These are phyloP conservation scores for Boletellus sp. DNA, from an alignment of 768 basidiomycete species.

Conservation along the genomic window DNA sequence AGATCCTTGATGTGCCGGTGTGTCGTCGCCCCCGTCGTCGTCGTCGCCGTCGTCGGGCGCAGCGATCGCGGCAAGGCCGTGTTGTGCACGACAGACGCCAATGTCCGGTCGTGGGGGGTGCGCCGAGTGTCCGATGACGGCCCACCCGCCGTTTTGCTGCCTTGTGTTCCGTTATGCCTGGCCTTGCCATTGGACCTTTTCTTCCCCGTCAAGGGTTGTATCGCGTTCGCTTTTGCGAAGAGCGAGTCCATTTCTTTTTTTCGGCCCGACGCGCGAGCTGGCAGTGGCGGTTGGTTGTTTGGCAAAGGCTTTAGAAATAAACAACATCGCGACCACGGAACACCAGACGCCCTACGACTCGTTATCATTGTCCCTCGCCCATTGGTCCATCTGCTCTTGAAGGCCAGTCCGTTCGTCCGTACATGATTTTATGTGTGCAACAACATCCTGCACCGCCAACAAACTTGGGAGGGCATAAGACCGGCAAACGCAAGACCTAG, in stretches of 20 bases:
- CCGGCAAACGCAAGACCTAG: neutral
- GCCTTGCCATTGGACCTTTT: slow-evolving; percentile 35
- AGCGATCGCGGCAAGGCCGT: slow-evolving; percentile 71
- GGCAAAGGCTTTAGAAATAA: neutral
- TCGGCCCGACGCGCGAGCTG: neutral
- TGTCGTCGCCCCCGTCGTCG: slow-evolving; percentile 43
- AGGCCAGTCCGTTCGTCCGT: too few species aligned
- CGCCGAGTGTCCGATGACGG: slow-evolving; percentile 17
- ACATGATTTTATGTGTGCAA: neutral
- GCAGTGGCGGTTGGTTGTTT: neutral
- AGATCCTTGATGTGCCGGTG: slow-evolving; percentile 58
- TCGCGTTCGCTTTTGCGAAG: slow-evolving; percentile 63
- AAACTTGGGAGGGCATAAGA: neutral
- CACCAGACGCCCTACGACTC: too few species aligned
- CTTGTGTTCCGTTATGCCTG: slow-evolving; percentile 3
- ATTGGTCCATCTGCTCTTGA: too few species aligned
- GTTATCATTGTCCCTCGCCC: too few species aligned
- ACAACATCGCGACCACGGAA: too few species aligned
- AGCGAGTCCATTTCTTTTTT: slow-evolving; percentile 62
- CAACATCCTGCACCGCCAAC: neutral
- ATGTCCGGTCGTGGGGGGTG: slow-evolving; percentile 41
- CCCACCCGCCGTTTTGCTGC: slow-evolving; percentile 23
- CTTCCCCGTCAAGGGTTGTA: slow-evolving; percentile 46
- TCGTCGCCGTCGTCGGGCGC: slow-evolving; percentile 44
- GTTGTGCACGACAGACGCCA: slow-evolving; percentile 52